These are phyloP conservation scores for Rhexocercosporidium sp. DNA, from an alignment of 2,329 filamentous ascomycete genomes.

Conservation along the genomic window DNA sequence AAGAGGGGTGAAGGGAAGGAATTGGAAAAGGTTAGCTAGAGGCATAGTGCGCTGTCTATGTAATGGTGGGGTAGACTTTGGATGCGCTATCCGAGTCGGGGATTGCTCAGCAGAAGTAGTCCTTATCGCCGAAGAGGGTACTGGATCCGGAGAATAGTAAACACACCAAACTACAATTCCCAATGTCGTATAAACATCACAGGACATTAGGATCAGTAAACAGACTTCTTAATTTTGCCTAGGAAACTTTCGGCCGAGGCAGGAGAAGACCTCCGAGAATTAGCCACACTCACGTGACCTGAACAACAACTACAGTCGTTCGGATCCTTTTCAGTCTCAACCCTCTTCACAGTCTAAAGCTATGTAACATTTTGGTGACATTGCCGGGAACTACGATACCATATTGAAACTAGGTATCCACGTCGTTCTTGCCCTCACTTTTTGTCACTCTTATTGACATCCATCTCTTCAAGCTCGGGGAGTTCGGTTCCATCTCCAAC, in stretches of 20 bases:
- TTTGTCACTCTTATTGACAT: too few species aligned
- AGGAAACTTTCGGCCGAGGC: too few species aligned
- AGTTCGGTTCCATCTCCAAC: too few species aligned
- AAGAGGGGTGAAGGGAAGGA: not conserved
- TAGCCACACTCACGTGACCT: not conserved
- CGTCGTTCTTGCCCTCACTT: too few species aligned
- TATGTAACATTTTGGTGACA: not conserved
- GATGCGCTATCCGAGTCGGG: not conserved
- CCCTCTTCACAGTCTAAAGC: not conserved
- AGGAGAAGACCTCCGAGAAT: not conserved
- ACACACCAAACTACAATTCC: too few species aligned
- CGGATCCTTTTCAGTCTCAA: too few species aligned
- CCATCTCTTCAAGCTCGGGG: too few species aligned
- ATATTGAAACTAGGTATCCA: too few species aligned
- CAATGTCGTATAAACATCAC: too few species aligned
- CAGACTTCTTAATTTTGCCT: too few species aligned
- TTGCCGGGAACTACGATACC: too few species aligned
- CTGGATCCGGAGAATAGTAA: not conserved
- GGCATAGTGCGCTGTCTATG: slow-evolving; percentile 3
- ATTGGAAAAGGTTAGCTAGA: not conserved
- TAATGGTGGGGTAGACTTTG: slow-evolving; percentile 3
- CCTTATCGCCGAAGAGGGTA: not conserved
- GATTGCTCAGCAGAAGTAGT: slow-evolving; percentile 1
- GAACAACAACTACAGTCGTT: not conserved
- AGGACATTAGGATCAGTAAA: too few species aligned